These are phyloP conservation scores for Coniferiporia sulphurascens DNA, from an alignment of 1,284 basidiomycete genomes.

Conservation along the genomic window DNA sequence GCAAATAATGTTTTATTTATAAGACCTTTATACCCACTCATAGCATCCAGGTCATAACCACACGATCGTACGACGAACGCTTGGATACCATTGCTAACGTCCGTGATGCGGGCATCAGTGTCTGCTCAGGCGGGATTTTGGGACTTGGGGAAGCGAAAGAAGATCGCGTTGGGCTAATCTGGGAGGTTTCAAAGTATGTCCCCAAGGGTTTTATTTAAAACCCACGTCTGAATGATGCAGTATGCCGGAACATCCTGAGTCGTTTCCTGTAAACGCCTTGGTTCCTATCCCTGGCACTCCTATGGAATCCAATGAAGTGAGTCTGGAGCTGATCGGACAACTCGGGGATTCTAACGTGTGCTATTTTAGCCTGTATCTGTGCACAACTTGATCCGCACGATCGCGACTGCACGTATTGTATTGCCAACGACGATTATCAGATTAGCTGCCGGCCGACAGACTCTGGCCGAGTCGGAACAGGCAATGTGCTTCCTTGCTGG, in stretches of 20 bases:
- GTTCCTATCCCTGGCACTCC: constrained; percentile 75
- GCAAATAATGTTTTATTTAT: not conserved
- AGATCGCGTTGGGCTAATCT: constrained; percentile 92
- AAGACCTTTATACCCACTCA: constrained; percentile 9
- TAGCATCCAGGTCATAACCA: constrained; percentile 78
- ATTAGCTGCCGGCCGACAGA: constrained; percentile 91
- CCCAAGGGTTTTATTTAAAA: not conserved
- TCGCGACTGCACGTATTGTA: constrained; percentile 91
- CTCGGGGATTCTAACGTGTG: constrained; percentile 16
- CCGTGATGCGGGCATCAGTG: constrained; percentile 92
- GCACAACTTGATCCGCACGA: constrained; percentile 87
- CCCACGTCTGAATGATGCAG: constrained; percentile 34
- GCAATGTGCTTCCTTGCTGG: constrained; percentile 99
- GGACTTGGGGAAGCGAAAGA: constrained; percentile 90
- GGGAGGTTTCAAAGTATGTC: constrained; percentile 84
- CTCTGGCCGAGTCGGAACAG: constrained; percentile 87
- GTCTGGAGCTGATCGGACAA: constrained; percentile 16
- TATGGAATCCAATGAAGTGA: constrained; percentile 66
- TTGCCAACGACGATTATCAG: constrained; percentile 93
- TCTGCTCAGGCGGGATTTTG: constrained; percentile 95
- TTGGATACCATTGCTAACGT: constrained; percentile 88
- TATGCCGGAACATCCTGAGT: constrained; percentile 94
- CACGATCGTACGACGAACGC: constrained; percentile 91
- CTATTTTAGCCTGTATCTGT: constrained; percentile 63
- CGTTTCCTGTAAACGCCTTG: constrained; percentile 97